Conservation (phyloP, 192 early-diverging fungal genomes). For the Chytriomyces sp. region DNA sequence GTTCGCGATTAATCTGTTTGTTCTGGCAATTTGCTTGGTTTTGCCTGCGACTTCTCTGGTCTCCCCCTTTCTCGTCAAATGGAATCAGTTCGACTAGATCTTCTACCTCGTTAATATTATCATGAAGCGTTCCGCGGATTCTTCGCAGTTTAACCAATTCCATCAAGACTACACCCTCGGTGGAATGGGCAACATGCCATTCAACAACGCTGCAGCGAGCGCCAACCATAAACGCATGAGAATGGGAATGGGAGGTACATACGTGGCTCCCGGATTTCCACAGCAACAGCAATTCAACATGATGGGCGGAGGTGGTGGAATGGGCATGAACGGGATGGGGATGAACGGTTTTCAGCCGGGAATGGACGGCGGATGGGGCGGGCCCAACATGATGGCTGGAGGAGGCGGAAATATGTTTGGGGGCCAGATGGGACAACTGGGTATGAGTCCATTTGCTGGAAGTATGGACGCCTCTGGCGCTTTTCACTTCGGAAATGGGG, state of each 20-base stretch:
- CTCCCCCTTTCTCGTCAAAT: no score
- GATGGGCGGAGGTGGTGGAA: slow-evolving; percentile 1
- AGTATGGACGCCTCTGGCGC: neutral
- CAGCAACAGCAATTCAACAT: slow-evolving; percentile 9
- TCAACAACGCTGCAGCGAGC: neutral
- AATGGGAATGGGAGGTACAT: slow-evolving; percentile 1
- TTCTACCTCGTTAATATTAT: no score
- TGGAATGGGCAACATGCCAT: no score
- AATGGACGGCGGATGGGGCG: neutral
- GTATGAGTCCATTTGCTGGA: neutral
- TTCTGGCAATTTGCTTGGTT: no score
- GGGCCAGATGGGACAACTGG: neutral
- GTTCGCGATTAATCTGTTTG: no score
- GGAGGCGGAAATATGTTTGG: neutral
- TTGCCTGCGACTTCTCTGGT: no score
- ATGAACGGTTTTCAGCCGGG: neutral
- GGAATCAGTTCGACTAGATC: no score
- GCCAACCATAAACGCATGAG: slow-evolving; percentile 5
- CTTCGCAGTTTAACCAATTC: no score
- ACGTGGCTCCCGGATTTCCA: neutral
- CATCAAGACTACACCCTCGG: no score
- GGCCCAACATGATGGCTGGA: neutral
- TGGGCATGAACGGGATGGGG: neutral
- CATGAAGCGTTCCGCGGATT: neutral
- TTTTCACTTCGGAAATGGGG: neutral